Evolutionary conservation across 805 yeast genomes (phyloP).

Genomic region (Lipomyces sp.): DNA sequence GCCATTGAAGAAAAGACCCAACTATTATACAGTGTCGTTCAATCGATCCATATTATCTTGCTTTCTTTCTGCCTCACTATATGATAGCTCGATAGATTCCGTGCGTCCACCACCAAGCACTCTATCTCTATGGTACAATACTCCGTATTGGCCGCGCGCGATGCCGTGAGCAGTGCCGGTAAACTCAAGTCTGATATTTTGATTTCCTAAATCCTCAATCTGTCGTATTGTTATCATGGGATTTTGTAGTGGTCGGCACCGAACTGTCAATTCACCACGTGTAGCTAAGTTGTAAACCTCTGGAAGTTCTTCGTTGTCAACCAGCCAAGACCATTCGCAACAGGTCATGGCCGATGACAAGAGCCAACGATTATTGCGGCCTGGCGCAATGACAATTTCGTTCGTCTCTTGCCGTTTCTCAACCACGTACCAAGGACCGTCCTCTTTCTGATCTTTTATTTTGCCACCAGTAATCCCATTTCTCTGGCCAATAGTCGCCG

Average conservation of each 20-base stretch:
- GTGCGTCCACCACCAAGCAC: conserved; percentile 67
- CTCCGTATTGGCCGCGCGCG: conserved; percentile 88
- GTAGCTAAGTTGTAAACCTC: conserved; percentile 23
- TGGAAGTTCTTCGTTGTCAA: conserved; percentile 8
- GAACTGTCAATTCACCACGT: conserved; percentile 52
- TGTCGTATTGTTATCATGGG: neutral
- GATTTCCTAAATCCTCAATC: conserved; percentile 7
- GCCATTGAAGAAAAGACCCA: neutral
- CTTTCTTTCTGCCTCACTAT: neutral
- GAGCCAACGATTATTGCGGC: conserved; percentile 62
- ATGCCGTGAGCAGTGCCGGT: conserved; percentile 64
- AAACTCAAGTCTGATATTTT: conserved; percentile 50
- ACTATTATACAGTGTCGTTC: neutral
- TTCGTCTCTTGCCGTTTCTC: conserved; percentile 68
- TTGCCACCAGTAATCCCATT: conserved; percentile 86
- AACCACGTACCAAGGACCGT: conserved; percentile 86
- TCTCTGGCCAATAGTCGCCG: conserved; percentile 92
- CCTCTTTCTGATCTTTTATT: conserved; percentile 65
- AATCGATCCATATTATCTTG: neutral
- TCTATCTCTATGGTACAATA: conserved; percentile 66
- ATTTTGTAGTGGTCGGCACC: conserved; percentile 73
- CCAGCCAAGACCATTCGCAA: conserved; percentile 58
- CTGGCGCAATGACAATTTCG: conserved; percentile 78
- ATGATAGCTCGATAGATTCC: neutral
- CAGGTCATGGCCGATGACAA: conserved; percentile 54